Percentiles rank a stretch among this genome's conserved stretches.
Conservation (phyloP, 331 rosid species). For the Phaseolus coccineus region DNA sequence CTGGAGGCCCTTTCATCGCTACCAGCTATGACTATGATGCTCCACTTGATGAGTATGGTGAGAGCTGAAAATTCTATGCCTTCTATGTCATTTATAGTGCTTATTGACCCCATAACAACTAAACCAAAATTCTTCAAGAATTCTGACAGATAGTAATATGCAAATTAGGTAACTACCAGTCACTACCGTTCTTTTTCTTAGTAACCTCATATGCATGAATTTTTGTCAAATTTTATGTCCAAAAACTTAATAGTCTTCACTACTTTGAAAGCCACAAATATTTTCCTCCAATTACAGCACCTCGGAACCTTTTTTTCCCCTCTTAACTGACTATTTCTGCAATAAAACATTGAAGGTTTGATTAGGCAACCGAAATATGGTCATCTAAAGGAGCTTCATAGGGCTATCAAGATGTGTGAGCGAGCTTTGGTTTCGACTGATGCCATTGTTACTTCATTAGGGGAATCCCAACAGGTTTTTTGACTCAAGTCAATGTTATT, state of each 20-base stretch:
- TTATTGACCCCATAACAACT: neutral
- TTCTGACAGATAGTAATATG: neutral
- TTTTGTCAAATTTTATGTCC: neutral
- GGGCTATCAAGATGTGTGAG: constrained; percentile 74
- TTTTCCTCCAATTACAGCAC: neutral
- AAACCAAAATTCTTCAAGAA: constrained; percentile 7
- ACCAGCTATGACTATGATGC: constrained; percentile 95
- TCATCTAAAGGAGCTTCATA: constrained; percentile 85
- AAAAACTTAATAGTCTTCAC: neutral
- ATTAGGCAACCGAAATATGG: constrained; percentile 83
- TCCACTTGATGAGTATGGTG: constrained; percentile 90
- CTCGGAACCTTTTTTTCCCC: neutral
- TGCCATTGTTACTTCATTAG: constrained; percentile 72
- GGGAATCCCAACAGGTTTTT: constrained; percentile 71
- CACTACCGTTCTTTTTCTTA: neutral
- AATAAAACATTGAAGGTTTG: constrained; percentile 57
- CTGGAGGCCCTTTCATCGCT: constrained; percentile 89
- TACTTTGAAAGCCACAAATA: neutral
- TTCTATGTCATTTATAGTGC: neutral
- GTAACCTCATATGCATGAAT: constrained; percentile 2
- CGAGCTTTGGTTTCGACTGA: constrained; percentile 73
- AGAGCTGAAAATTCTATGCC: constrained; percentile 41
- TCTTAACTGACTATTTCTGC: constrained; percentile 19
- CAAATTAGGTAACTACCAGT: neutral
- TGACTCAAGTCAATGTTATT: constrained; percentile 24